Evolutionary conservation across 768 basidiomycete genomes (phyloP).

Genomic region (Panellus pusillus): DNA sequence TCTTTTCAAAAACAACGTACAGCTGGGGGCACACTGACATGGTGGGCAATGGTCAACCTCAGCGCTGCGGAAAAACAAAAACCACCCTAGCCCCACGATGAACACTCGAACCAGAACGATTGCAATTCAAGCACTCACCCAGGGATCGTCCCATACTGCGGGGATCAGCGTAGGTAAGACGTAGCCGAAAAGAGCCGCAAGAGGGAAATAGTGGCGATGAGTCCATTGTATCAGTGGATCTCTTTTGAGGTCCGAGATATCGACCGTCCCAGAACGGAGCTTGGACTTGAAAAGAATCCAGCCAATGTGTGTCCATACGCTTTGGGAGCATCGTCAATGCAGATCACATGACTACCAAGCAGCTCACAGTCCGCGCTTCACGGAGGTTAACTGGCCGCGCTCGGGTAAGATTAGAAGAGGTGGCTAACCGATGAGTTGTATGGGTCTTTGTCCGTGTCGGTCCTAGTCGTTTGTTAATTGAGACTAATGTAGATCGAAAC

Average conservation of each 20-base stretch:
- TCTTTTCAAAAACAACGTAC: neutral
- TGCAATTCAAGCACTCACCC: slow-evolving; percentile 11
- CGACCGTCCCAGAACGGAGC: slow-evolving; percentile 67
- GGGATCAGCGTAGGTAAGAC: slow-evolving; percentile 68
- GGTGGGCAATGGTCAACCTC: slow-evolving; percentile 75
- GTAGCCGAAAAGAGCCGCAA: slow-evolving; percentile 69
- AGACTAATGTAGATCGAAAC: neutral
- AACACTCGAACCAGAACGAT: too few species aligned
- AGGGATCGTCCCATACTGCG: slow-evolving; percentile 65
- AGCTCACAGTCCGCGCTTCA: slow-evolving; percentile 52
- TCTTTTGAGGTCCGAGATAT: slow-evolving; percentile 69
- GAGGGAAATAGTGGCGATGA: slow-evolving; percentile 68
- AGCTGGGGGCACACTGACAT: slow-evolving; percentile 49
- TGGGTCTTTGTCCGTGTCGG: slow-evolving; percentile 84
- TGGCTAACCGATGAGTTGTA: slow-evolving; percentile 57
- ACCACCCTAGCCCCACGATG: slow-evolving; percentile 46
- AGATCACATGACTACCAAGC: too few species aligned
- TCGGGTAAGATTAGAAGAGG: neutral
- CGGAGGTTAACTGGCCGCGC: neutral
- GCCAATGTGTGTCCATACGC: slow-evolving; percentile 76
- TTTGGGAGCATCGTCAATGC: too few species aligned
- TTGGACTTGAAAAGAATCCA: slow-evolving; percentile 82
- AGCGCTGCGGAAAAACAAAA: slow-evolving; percentile 74
- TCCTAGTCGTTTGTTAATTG: slow-evolving; percentile 29
- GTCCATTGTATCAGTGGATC: slow-evolving; percentile 77